Conservation (phyloP, 169 alveolate genomes). For the Eimeria falciformis region DNA sequence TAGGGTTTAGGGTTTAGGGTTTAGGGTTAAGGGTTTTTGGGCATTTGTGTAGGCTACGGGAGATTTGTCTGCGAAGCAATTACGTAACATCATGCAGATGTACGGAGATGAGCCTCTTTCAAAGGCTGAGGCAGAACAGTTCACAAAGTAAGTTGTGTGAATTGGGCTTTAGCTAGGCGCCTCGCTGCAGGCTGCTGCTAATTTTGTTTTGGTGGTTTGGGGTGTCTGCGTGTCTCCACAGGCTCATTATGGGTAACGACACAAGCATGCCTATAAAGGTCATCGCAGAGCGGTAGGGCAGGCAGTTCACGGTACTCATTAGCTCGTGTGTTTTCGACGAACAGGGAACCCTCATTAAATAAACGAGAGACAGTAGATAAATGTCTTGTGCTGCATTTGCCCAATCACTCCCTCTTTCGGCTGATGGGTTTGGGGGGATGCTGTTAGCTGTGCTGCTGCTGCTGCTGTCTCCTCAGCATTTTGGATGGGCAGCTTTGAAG, state of each 20-base stretch:
- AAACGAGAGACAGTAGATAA: too few relatives aligned
- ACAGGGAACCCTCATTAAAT: too few relatives aligned
- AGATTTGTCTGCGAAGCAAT: constrained; percentile 57
- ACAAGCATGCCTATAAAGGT: constrained; percentile 1
- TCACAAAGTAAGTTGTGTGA: constrained; percentile 47
- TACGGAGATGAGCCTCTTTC: constrained; percentile 73
- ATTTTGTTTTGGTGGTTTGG: too few relatives aligned
- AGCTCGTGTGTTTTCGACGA: too few relatives aligned
- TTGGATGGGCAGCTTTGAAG: too few relatives aligned
- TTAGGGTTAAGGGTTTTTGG: not conserved
- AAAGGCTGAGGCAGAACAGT: constrained; percentile 35
- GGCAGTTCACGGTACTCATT: too few relatives aligned
- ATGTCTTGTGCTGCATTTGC: too few relatives aligned
- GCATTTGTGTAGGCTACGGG: constrained; percentile 40
- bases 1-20: not conserved
- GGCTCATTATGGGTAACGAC: not conserved
- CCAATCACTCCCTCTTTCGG: too few relatives aligned
- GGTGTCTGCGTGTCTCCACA: not conserved
- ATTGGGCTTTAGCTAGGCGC: not conserved
- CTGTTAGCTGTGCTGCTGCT: too few relatives aligned
- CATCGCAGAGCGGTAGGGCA: constrained; percentile 6
- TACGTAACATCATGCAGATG: constrained; percentile 58
- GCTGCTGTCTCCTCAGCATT: too few relatives aligned
- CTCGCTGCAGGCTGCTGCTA: not conserved
- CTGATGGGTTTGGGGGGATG: too few relatives aligned